Base-by-base conservation (phyloP, 805 yeast species). In the Kodamaea neixiangensis region DNA sequence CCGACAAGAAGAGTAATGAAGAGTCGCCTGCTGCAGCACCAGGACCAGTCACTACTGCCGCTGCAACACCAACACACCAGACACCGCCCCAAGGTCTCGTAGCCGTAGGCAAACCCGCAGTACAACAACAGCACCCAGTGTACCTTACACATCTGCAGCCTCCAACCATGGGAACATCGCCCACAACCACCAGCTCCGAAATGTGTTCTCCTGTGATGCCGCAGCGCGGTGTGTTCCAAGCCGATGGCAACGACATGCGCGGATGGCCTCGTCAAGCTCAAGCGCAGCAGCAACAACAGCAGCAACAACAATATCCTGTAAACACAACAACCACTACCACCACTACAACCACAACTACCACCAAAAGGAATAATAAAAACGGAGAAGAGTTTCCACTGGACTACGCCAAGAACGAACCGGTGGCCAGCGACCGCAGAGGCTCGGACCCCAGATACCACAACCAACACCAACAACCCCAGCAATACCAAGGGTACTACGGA, bases 321-420 rank as follows among this genome's bases (percentile, higher is more conserved):
- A 49, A 48, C 29, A 47, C 57, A 2, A 47, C 58, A 22, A 53
- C 55, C 35, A 55, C 58, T 3, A 50, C 60, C 2, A 52, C 61
- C 2, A 52, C 58, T 6, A 49, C 58, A 3, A 52, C 61, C 29
- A 54, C 58, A 7, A 54, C 59, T 2, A 52, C 55, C 6, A 52
- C 52, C 13, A 44, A 35, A 10, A 42, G 39, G 35, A 34, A 45
- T 21, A 43, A 44, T 5, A 20, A 25, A 20, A 19, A 22, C 31
- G 19, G 41, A 10, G 37, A 41, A 35, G 37, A 29, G 19, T 13
- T 15, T 37, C 13, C 7, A 22, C 21, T 38, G 10, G 43, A 31
- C 41, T 46, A 21, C 17, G 21, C 19, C 17, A 34, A 34, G 13
- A 14, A 5, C 6, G 19, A 15, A 13, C 19, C n/a, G 11, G 20